Conservation (phyloP, 441 rosid species). For the Hura crepitans region DNA sequence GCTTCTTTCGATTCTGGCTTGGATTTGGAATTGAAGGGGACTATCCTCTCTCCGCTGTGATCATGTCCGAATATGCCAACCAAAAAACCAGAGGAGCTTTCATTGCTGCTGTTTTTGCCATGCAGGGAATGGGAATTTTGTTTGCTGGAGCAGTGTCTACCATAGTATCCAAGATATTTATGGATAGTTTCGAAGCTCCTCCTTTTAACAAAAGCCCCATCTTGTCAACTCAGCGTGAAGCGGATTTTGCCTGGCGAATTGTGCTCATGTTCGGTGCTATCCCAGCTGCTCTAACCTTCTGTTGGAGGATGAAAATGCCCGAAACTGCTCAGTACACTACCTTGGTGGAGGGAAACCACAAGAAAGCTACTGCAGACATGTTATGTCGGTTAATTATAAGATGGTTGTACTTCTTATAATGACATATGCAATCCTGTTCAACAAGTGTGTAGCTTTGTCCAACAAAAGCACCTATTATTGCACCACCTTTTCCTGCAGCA, state of each 20-base stretch:
- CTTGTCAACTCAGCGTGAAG: slow-evolving; percentile 4
- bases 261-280: slow-evolving; percentile 12
- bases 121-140: slow-evolving; percentile 14
- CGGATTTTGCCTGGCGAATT: slow-evolving; percentile 12
- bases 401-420: no score
- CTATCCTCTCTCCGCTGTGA: slow-evolving; percentile 9
- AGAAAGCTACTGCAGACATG: slow-evolving; percentile 10
- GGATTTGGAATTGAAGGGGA: slow-evolving; percentile 12
- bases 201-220: background rate
- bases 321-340: slow-evolving; percentile 16
- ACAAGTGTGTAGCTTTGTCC: slow-evolving; percentile 42
- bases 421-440: no score
- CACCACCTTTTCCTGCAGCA: slow-evolving; percentile 65
- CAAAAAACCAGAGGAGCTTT: slow-evolving; percentile 15
- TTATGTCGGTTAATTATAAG: no score
- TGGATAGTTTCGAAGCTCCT: background rate
- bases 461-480: slow-evolving; percentile 56
- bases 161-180: background rate
- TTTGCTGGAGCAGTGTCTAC: slow-evolving; percentile 7
- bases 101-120: slow-evolving; percentile 18
- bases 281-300: slow-evolving; percentile 11
- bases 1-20: slow-evolving; percentile 8
- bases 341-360: slow-evolving; percentile 6
- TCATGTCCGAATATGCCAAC: slow-evolving; percentile 11
- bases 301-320: slow-evolving; percentile 17